Conservation (phyloP, 164 flowering plant genomes). For the Kingdonia uniflora region DNA sequence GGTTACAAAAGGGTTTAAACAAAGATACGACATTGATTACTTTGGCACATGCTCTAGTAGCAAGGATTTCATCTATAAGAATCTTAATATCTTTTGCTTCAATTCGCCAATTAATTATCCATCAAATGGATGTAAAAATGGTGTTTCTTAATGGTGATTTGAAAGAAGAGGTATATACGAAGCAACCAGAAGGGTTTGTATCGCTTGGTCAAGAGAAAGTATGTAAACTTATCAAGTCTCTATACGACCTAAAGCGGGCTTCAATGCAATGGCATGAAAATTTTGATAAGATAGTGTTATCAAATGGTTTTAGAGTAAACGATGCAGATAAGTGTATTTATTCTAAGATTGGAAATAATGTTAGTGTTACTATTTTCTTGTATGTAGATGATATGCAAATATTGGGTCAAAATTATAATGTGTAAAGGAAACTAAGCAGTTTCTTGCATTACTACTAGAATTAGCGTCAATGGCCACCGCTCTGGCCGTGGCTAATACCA, state of each 20-base stretch:
- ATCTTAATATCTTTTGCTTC: not conserved
- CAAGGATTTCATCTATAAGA: not conserved
- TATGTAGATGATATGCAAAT: too few species aligned
- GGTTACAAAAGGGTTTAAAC: conserved; percentile 4
- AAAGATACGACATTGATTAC: conserved; percentile 2
- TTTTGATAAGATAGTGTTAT: not conserved
- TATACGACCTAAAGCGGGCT: not conserved
- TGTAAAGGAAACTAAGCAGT: too few species aligned
- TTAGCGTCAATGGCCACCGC: too few species aligned
- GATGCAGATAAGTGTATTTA: too few species aligned
- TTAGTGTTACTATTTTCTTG: too few species aligned
- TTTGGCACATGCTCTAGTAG: conserved; percentile 5
- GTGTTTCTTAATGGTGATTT: not conserved
- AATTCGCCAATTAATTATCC: not conserved
- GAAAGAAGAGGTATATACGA: not conserved
- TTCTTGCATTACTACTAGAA: too few species aligned
- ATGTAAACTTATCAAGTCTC: not conserved
- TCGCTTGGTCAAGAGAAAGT: not conserved
- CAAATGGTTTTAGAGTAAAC: too few species aligned
- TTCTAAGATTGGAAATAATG: too few species aligned
- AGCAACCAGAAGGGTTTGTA: not conserved
- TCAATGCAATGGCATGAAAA: too few species aligned
- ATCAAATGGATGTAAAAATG: not conserved
- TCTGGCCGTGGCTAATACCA: too few species aligned
- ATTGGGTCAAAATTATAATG: too few species aligned